Evolutionary conservation across 1,284 basidiomycete genomes (phyloP).

Genomic region (Volvariella surrecta): DNA sequence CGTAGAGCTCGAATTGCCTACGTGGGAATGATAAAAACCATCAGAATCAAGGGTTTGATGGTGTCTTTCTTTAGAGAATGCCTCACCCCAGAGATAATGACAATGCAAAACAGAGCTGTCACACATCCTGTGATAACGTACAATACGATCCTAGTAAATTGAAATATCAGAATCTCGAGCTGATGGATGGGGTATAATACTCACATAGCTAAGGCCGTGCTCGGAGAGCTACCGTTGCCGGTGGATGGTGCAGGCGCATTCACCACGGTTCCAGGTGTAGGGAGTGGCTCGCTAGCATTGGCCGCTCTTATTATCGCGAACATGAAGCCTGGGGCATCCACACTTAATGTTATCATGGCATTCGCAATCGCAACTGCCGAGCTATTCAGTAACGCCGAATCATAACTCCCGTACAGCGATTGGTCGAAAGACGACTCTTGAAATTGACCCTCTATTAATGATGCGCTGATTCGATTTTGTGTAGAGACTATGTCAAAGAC

Average conservation of each 20-base stretch:
- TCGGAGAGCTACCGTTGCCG: constrained; percentile 20
- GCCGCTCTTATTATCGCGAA: constrained; percentile 60
- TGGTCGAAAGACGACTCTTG: constrained; percentile 39
- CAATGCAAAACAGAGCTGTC: constrained; percentile 70
- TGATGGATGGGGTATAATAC: constrained; percentile 13
- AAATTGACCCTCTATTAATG: constrained; percentile 62
- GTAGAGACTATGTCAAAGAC: constrained; percentile 77
- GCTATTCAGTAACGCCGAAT: constrained; percentile 48
- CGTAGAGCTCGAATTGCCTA: constrained; percentile 76
- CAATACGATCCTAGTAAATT: constrained; percentile 61
- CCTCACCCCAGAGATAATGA: constrained; percentile 75
- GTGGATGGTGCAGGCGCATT: constrained; percentile 11
- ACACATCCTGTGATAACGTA: constrained; percentile 84
- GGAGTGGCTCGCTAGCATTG: constrained; percentile 42
- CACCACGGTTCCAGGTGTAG: constrained; percentile 10
- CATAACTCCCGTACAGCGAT: constrained; percentile 46
- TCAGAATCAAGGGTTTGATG: constrained; percentile 1
- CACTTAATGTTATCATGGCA: constrained; percentile 33
- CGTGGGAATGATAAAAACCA: constrained; percentile 7
- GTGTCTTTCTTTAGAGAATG: neutral
- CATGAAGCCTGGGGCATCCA: constrained; percentile 47
- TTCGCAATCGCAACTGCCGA: constrained; percentile 39
- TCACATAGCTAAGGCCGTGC: constrained; percentile 71
- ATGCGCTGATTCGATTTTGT: constrained; percentile 36
- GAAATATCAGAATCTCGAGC: constrained; percentile 7